Evolutionary conservation across 164 flowering plant species (phyloP).

Genomic region (grape (Vitis vinifera)): DNA sequence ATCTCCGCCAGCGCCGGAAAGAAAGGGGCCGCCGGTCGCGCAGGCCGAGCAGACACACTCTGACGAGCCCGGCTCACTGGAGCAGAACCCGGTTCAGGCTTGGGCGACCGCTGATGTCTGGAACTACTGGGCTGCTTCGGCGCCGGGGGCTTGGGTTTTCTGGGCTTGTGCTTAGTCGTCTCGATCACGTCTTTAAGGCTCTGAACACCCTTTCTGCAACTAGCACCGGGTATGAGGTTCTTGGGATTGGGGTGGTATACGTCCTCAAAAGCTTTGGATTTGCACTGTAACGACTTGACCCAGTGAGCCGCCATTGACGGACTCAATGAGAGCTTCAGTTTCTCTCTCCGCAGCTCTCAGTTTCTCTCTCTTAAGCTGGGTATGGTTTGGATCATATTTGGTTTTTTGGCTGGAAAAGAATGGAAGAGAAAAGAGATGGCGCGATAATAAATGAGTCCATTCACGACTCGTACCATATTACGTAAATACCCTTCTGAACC

Average conservation of each 20-base stretch:
- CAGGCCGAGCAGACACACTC: slow-evolving; percentile 14
- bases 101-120: slow-evolving; percentile 5
- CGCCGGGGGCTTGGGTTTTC: slow-evolving; percentile 23
- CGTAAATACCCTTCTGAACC: slow-evolving; percentile 14
- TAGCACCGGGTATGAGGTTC: slow-evolving; percentile 37
- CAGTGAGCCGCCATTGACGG: slow-evolving; percentile 76
- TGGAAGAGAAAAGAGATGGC: slow-evolving; percentile 11
- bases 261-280: slow-evolving; percentile 73
- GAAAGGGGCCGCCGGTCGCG: slow-evolving; percentile 29
- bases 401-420: slow-evolving; percentile 8
- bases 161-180: slow-evolving; percentile 31
- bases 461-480: not conserved
- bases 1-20: slow-evolving; percentile 78
- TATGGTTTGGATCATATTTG: not conserved
- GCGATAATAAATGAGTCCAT: slow-evolving; percentile 14
- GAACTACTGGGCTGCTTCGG: slow-evolving; percentile 13
- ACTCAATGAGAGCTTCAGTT: not conserved
- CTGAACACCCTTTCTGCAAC: slow-evolving; percentile 58
- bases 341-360: slow-evolving; percentile 1
- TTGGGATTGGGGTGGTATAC: slow-evolving; percentile 51
- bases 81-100: slow-evolving; percentile 14
- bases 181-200: slow-evolving; percentile 72
- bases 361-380: not conserved
- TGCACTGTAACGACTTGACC: slow-evolving; percentile 90
- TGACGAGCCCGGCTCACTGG: slow-evolving; percentile 18